Base-by-base conservation (phyloP, 768 basidiomycete species). In the Tricholoma sp. region DNA sequence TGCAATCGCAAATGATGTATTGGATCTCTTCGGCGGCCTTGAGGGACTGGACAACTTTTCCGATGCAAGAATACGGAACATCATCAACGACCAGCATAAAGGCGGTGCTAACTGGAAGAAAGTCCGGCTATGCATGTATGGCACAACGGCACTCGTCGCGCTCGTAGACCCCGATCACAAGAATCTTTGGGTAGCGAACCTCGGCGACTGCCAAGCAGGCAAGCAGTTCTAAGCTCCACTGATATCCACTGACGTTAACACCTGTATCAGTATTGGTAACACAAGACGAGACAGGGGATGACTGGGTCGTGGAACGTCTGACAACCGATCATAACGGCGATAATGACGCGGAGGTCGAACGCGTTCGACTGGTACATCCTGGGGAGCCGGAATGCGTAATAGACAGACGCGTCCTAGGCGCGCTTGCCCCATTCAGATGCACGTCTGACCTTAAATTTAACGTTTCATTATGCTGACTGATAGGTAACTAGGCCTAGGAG, bases 121-220 rank as follows among this genome's bases (percentile, higher is more conserved):
- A 63, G 83, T 83, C 17, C 72, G 85, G 50, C 74, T 88, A 50
- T 87, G 86, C 65, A 88, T 91, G 82, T 87, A 89, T 61, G 89
- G 89, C 18, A 88, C 85, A 0, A 91, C 89, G 2, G 88, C 85
- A 5, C 78, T 91, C 32, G 79, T 91, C 41, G 80, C 89, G 8
- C 76, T 91, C 36, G 78, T 86, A 41, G 88, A 90, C 70, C 86
- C 88, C 34, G 74, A 81, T 17, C 79, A 81, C 59, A 74, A 80
- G 63, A 81, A 89, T 59, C 72, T 91, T 18, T 91, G 89, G 89
- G 71, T 91, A 48, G 89, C 88, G 6, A 90, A 90, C 64, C 75
- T 91, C 28, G 89, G 89, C 12, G 89, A 91, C 65, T 90, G 87
- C 67, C 85, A 88, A 76, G 87, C 87, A 58, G 76, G 88, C 88